Conservation (phyloP, 2,329 filamentous ascomycete genomes). For the Alternaria novae-zelandiae region DNA sequence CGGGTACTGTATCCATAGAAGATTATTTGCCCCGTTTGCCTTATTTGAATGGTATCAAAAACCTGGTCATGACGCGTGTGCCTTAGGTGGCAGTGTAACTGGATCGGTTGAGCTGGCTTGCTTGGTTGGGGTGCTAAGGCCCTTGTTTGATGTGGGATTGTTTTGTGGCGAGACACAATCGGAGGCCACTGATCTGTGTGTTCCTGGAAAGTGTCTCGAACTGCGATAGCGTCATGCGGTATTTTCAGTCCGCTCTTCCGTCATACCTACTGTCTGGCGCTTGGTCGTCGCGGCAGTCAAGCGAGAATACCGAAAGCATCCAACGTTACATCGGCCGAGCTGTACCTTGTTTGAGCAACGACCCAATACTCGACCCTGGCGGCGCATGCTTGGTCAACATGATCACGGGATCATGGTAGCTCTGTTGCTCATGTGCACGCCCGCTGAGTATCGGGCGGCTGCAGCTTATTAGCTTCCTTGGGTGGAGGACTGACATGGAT, state of each 20-base stretch:
- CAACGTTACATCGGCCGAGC: not conserved
- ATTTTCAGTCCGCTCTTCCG: not conserved
- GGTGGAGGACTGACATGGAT: not conserved
- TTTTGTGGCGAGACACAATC: not conserved
- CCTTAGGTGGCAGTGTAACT: not conserved
- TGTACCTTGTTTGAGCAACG: not conserved
- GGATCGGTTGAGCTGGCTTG: not conserved
- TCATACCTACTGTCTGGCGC: constrained; percentile 2
- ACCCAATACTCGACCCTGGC: constrained; percentile 9
- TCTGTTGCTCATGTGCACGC: constrained; percentile 1
- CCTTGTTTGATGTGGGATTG: not conserved
- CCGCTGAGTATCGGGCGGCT: constrained; percentile 17
- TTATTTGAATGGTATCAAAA: not conserved
- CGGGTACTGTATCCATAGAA: not conserved
- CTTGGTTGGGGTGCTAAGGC: not conserved
- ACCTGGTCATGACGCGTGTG: not conserved
- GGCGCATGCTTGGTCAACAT: not conserved
- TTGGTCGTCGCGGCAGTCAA: not conserved
- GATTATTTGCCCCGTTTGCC: not conserved
- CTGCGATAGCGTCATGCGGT: not conserved
- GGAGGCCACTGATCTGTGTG: not conserved
- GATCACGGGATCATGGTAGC: not conserved
- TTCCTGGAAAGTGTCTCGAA: not conserved
- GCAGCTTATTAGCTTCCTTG: constrained; percentile 2
- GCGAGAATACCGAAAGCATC: not conserved